Evolutionary conservation across 257 asterid species (phyloP).

Genomic region (Schizonepeta tenuifolia): DNA sequence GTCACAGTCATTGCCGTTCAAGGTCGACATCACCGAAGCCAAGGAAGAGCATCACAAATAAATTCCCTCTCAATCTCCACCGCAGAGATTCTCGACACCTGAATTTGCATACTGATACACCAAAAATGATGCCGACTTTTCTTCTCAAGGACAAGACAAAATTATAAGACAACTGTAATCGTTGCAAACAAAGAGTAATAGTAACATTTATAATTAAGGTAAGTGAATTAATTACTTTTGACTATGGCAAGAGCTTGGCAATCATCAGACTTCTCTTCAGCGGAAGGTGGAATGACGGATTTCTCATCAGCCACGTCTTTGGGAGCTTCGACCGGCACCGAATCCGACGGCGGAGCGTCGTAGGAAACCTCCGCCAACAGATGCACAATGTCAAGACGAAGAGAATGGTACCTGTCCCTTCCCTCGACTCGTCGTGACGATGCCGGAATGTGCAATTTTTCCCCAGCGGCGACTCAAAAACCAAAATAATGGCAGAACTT

Average conservation of each 20-base stretch:
- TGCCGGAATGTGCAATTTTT: too few relatives aligned
- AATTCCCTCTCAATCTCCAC: too few relatives aligned
- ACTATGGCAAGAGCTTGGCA: conserved; percentile 47
- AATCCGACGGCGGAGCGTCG: conserved; percentile 12
- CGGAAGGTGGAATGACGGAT: conserved; percentile 51
- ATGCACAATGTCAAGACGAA: too few relatives aligned
- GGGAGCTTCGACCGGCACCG: conserved; percentile 40
- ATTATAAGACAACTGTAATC: not conserved
- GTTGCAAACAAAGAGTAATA: not conserved
- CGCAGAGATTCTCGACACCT: too few relatives aligned
- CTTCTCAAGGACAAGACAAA: not conserved
- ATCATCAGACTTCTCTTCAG: conserved; percentile 52
- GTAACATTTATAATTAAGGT: not conserved
- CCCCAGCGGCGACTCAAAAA: too few relatives aligned
- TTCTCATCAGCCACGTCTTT: conserved; percentile 75
- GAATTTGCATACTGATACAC: too few relatives aligned
- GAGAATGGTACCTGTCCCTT: too few relatives aligned
- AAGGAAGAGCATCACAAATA: too few relatives aligned
- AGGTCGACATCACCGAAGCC: too few relatives aligned
- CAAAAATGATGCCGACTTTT: not conserved
- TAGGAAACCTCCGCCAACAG: conserved; percentile 36
- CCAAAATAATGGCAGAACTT: too few relatives aligned
- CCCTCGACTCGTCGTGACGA: too few relatives aligned
- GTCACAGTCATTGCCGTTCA: too few relatives aligned
- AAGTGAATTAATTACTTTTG: conserved; percentile 47